Conservation (phyloP, 1,139 yeast species). For the Ogataea hybrid region DNA sequence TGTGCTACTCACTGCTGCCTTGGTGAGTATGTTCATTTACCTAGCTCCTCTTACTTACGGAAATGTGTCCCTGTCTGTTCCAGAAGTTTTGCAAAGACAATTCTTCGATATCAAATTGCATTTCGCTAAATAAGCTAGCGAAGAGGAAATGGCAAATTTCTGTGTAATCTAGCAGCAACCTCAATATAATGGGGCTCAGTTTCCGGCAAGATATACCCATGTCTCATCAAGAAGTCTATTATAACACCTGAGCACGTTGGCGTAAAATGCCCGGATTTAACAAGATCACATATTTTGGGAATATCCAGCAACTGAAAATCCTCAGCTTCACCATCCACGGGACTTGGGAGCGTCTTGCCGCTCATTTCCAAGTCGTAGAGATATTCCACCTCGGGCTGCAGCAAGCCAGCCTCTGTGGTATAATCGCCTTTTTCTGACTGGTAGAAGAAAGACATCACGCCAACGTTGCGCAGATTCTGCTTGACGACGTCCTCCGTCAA, state of each 20-base stretch:
- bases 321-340: constrained; percentile 85
- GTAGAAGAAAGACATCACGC: constrained; percentile 69
- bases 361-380: constrained; percentile 68
- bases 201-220: constrained; percentile 46
- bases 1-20: constrained; percentile 41
- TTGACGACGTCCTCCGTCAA: constrained; percentile 51
- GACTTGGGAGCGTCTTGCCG: constrained; percentile 53
- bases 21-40: constrained; percentile 65
- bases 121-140: constrained; percentile 60
- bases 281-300: constrained; percentile 49
- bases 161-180: constrained; percentile 59
- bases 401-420: constrained; percentile 46
- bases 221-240: constrained; percentile 81
- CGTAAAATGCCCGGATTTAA: constrained; percentile 64
- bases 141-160: constrained; percentile 69
- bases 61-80: constrained; percentile 57
- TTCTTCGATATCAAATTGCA: constrained; percentile 83
- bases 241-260: constrained; percentile 84
- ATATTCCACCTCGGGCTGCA: constrained; percentile 89
- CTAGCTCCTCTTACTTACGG: constrained; percentile 90
- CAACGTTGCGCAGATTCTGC: constrained; percentile 47
- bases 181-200: constrained; percentile 62
- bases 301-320: constrained; percentile 63
- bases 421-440: constrained; percentile 30
- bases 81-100: constrained; percentile 69